Percentiles rank a stretch among this genome's conserved stretches.
Conservation (phyloP, 768 basidiomycete species). For the Suillus clintonianus region DNA sequence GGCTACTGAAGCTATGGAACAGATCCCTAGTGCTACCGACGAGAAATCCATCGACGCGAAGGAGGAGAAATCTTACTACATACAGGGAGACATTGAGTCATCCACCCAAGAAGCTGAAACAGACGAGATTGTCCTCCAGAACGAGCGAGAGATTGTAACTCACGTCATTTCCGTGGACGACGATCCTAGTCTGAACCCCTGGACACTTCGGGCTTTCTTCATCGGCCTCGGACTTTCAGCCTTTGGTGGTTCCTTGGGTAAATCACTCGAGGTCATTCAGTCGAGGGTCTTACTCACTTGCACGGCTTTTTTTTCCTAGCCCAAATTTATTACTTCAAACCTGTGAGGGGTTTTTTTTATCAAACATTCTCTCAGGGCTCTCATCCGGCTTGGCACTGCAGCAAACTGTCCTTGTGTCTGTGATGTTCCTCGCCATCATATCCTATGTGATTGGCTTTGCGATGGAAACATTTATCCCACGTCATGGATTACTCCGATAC, state of each 20-base stretch:
- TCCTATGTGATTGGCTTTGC: conserved; percentile 50
- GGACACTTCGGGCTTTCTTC: conserved; percentile 48
- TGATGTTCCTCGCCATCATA: conserved; percentile 55
- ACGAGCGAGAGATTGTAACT: conserved; percentile 49
- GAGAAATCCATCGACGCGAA: conserved; percentile 16
- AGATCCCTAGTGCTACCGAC: conserved; percentile 10
- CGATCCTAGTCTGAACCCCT: conserved; percentile 27
- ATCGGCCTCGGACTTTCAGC: conserved; percentile 56
- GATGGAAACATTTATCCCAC: conserved; percentile 49
- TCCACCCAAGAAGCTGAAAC: conserved; percentile 7
- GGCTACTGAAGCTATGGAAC: conserved; percentile 2
- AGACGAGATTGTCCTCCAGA: conserved; percentile 30
- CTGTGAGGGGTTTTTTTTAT: conserved; percentile 33
- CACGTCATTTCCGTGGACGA: conserved; percentile 45
- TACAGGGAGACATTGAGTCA: conserved; percentile 37
- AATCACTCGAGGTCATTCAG: not conserved
- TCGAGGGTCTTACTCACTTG: conserved; percentile 8
- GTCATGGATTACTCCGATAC: conserved; percentile 44
- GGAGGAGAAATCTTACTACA: conserved; percentile 33
- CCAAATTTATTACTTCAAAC: conserved; percentile 65
- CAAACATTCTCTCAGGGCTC: not conserved
- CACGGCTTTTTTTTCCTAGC: conserved; percentile 28
- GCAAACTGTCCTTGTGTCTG: conserved; percentile 55
- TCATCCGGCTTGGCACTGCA: conserved; percentile 13
- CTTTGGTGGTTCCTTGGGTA: conserved; percentile 53